A percentile compares a stretch with the other conserved stretches of the same genome.
Conservation (phyloP, 2,329 filamentous ascomycete species). For the Penicillium janthinellum region DNA sequence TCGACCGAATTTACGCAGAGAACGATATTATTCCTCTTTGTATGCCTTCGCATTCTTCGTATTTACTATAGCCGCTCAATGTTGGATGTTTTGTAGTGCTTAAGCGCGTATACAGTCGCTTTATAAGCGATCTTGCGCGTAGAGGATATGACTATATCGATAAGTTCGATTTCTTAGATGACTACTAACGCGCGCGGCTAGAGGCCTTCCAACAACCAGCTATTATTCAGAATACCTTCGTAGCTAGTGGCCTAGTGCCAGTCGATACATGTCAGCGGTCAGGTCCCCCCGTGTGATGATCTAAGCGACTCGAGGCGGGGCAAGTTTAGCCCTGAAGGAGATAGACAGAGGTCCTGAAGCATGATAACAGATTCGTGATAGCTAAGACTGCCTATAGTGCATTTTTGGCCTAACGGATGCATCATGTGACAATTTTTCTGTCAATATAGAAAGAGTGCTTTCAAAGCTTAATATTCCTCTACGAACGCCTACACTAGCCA, state of each 20-base stretch:
- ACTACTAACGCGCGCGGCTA: not conserved
- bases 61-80: conserved; percentile 9
- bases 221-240: too few relatives aligned
- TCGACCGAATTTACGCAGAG: conserved; percentile 8
- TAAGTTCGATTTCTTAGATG: conserved; percentile 1
- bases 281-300: too few relatives aligned
- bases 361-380: too few relatives aligned
- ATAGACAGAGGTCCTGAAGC: too few relatives aligned
- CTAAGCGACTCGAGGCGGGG: too few relatives aligned
- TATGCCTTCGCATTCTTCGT: conserved; percentile 8
- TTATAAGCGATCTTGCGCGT: not conserved
- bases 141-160: not conserved
- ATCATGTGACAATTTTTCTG: too few relatives aligned
- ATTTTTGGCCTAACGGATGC: too few relatives aligned
- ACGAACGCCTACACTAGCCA: conserved; percentile 2
- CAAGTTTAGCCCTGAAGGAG: too few relatives aligned
- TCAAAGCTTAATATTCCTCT: conserved; percentile 9
- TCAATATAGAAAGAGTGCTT: conserved; percentile 5
- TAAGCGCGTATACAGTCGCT: conserved; percentile 1
- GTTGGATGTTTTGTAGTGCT: not conserved
- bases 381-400: too few relatives aligned
- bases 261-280: too few relatives aligned
- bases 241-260: too few relatives aligned
- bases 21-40: conserved; percentile 15
- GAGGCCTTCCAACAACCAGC: too few relatives aligned